These are phyloP conservation scores for Cornus suecica DNA, from an alignment of 148 eudicot genomes.

Conservation along the genomic window DNA sequence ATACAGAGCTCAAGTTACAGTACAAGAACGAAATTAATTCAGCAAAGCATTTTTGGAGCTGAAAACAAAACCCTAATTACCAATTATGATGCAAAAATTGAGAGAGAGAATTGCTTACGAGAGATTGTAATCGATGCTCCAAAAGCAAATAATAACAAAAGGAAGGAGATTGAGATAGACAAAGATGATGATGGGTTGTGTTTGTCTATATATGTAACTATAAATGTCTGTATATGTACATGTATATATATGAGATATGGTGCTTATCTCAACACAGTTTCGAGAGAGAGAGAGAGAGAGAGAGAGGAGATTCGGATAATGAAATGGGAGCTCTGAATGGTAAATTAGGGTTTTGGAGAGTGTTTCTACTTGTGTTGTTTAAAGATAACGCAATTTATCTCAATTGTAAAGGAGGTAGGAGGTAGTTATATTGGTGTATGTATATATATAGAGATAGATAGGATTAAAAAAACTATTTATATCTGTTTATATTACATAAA, in stretches of 20 bases:
- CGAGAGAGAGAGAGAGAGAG: background rate
- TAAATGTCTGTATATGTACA: background rate
- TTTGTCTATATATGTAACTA: background rate
- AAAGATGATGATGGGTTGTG: background rate
- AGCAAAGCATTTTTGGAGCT: background rate
- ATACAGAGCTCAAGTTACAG: background rate
- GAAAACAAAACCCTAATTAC: too few relatives aligned
- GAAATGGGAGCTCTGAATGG: background rate
- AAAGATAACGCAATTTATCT: background rate
- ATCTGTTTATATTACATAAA: too few relatives aligned
- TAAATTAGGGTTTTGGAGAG: constrained; percentile 3
- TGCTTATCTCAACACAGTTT: background rate
- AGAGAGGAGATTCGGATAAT: background rate
- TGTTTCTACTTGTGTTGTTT: background rate
- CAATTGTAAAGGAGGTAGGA: background rate
- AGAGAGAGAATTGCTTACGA: constrained; percentile 1
- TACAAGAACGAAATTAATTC: background rate
- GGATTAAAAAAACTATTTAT: too few relatives aligned
- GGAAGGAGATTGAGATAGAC: background rate
- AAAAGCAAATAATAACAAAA: background rate
- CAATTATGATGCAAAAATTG: too few relatives aligned
- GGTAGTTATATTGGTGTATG: too few relatives aligned
- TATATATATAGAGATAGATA: too few relatives aligned
- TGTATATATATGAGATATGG: background rate
- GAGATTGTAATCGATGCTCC: constrained; percentile 3